Base-by-base conservation (phyloP, 2,329 filamentous ascomycete species). In the Didymosphaeria variabile region DNA sequence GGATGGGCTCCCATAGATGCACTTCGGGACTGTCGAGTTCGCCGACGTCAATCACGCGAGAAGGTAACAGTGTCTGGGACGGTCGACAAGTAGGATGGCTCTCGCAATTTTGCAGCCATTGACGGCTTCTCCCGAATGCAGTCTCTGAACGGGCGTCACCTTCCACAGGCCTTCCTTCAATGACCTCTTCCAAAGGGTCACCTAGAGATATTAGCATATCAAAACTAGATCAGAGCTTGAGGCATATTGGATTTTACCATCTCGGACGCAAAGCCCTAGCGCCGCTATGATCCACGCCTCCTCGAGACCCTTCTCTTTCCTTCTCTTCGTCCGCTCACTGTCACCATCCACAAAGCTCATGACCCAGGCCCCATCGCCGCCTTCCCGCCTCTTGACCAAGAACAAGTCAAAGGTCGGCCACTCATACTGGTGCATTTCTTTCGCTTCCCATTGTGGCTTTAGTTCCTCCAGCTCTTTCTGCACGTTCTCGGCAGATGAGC, bases 1-100 rank as follows among this genome's bases (percentile, higher is more conserved):
- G 57, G 26, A 59, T 50, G 5, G 58, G 58, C n/a, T 58, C 59
- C 51, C 51, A 57, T 26, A 62, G 56, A 46, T 40, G 55, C 13
- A 59, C 56, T n/a, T 46, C 12, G 1, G 55, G 55, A 26, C 45
- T 52, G n/a, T 32, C 50, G 17, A 38, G 8, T 19, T 23, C 19
- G 17, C 59, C 59, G 2, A 62, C 59, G 46, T 62, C 59, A 21
- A 62, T 45, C 7, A 62, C 40, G 36, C 59, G 59, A 46, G 59
- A 58, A 45, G 59, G 59, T 29, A 62, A 36, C 8, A 45, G 10
- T 15, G 46, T 58, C 26, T 58, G 26, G 4, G 36, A 3, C 5
- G 50, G 56, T 13, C 31, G 52, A 31, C 59, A 62, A 31, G 49
- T 36, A 40, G 55, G 50, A 50, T 61, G 59, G 21, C 47, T 32